Evolutionary conservation across 177 flowering plant species (phyloP).

Genomic region (Tripterygium wilfordii): DNA sequence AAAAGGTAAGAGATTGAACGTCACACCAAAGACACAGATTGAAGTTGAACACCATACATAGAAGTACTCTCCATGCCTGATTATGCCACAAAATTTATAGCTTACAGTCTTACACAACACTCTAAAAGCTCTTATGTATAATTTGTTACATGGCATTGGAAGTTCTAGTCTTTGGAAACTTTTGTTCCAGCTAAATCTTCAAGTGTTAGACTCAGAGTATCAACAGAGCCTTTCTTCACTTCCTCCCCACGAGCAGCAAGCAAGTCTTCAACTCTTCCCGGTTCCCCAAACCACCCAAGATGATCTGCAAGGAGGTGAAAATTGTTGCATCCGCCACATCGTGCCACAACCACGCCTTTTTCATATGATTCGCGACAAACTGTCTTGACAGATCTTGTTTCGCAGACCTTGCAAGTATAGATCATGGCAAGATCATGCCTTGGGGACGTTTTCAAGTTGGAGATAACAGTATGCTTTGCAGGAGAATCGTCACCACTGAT

Average conservation of each 20-base stretch:
- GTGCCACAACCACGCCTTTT: constrained; percentile 83
- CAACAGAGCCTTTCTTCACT: constrained; percentile 61
- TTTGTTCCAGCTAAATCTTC: constrained; percentile 71
- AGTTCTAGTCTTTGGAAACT: neutral
- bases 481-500: constrained; percentile 7
- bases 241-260: constrained; percentile 83
- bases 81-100: neutral
- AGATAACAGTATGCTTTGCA: constrained; percentile 25
- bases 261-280: constrained; percentile 75
- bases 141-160: too few relatives aligned
- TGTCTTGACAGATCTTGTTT: constrained; percentile 77
- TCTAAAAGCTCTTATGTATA: neutral
- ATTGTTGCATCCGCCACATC: constrained; percentile 76
- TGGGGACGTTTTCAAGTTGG: constrained; percentile 50
- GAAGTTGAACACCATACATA: too few relatives aligned
- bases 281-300: constrained; percentile 86
- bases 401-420: constrained; percentile 89
- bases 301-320: constrained; percentile 81
- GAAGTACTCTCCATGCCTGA: too few relatives aligned
- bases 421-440: constrained; percentile 79
- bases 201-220: constrained; percentile 59
- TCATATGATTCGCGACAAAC: constrained; percentile 76
- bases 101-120: neutral
- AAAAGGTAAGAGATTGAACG: too few relatives aligned
- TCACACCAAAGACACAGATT: too few relatives aligned